Evolutionary conservation across 108 stramenopile genomes (phyloP).

Genomic region (Skeletonema costatum): DNA sequence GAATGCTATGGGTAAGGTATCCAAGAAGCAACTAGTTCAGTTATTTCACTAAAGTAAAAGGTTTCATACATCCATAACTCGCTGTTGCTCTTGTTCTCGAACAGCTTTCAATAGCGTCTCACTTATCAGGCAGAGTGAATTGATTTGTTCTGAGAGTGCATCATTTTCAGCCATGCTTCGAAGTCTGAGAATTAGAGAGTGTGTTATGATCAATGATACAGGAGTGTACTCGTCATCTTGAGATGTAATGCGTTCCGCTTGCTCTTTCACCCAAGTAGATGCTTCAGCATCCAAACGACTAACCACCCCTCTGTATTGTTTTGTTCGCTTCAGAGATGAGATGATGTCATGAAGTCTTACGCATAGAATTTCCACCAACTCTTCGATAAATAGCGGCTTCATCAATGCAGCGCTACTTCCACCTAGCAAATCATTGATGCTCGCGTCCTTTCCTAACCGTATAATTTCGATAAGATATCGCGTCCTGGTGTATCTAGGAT

Average conservation of each 20-base stretch:
- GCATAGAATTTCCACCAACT: constrained; percentile 68
- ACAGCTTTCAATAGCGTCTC: constrained; percentile 67
- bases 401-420: constrained; percentile 46
- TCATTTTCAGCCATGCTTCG: constrained; percentile 58
- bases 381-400: constrained; percentile 55
- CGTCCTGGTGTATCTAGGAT: constrained; percentile 60
- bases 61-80: constrained; percentile 26
- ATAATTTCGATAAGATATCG: constrained; percentile 77
- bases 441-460: constrained; percentile 70
- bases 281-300: constrained; percentile 78
- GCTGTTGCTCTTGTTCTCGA: constrained; percentile 26
- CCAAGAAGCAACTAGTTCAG: constrained; percentile 61
- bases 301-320: constrained; percentile 59
- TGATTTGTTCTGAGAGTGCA: constrained; percentile 50
- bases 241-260: constrained; percentile 48
- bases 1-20: constrained; percentile 80
- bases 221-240: constrained; percentile 15
- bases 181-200: constrained; percentile 64
- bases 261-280: constrained; percentile 69
- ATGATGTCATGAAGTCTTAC: constrained; percentile 60
- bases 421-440: constrained; percentile 66
- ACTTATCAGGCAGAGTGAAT: constrained; percentile 65
- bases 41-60: not conserved
- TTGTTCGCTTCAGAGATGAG: constrained; percentile 39
- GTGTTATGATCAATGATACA: constrained; percentile 60